Evolutionary conservation across 768 basidiomycete genomes (phyloP).

Genomic region (Serendipita sp.): DNA sequence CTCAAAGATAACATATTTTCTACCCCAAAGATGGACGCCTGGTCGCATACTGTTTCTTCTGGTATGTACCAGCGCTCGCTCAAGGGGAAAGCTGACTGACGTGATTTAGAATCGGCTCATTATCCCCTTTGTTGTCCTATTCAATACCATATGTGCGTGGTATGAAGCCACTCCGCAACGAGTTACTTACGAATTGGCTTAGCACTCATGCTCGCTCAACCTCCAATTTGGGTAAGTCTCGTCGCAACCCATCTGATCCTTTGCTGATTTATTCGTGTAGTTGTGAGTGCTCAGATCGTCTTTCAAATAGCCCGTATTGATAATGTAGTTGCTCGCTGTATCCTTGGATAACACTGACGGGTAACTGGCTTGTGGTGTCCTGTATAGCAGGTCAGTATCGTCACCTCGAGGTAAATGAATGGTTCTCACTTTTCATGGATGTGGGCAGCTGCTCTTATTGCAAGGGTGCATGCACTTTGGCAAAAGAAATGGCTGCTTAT

Average conservation of each 20-base stretch:
- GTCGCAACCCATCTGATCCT: not conserved
- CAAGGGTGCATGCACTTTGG: not conserved
- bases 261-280: not conserved
- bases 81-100: not conserved
- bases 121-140: not conserved
- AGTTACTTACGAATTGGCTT: no score
- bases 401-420: not conserved
- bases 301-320: not conserved
- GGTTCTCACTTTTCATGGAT: not conserved
- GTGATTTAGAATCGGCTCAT: not conserved
- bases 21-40: not conserved
- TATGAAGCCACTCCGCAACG: not conserved
- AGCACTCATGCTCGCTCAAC: not conserved
- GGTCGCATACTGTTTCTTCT: not conserved
- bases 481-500: not conserved
- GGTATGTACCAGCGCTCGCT: not conserved
- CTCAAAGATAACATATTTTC: not conserved
- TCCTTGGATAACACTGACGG: not conserved
- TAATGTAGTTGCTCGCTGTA: not conserved
- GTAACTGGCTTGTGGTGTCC: not conserved
- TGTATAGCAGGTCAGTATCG: not conserved
- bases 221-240: not conserved
- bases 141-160: not conserved
- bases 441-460: not conserved
- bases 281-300: not conserved